Evolutionary conservation across 2,329 filamentous ascomycete genomes (phyloP).

Genomic region (Clarireedia hainanense): DNA sequence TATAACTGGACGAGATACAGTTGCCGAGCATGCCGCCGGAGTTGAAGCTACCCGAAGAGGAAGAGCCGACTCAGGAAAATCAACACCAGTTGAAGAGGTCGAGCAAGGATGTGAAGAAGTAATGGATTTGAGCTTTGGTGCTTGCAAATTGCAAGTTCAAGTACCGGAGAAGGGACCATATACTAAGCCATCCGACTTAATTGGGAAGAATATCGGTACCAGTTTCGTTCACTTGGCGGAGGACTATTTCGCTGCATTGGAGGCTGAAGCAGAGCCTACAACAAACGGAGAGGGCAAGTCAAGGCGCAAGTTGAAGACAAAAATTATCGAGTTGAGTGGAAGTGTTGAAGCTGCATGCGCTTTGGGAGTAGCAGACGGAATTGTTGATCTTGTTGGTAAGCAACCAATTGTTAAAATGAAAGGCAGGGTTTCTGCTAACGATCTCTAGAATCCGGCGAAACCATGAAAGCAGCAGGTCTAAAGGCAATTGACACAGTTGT

Average conservation of each 20-base stretch:
- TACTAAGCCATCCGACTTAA: conserved; percentile 61
- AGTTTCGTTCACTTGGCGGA: conserved; percentile 84
- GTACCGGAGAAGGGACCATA: conserved; percentile 80
- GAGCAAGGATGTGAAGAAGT: conserved; percentile 63
- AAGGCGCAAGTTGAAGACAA: conserved; percentile 62
- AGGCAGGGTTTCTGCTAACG: conserved; percentile 13
- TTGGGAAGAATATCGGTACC: conserved; percentile 90
- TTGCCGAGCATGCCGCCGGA: conserved; percentile 76
- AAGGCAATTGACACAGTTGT: conserved; percentile 93
- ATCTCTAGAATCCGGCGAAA: conserved; percentile 81
- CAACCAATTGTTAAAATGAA: neutral
- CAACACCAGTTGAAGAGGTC: conserved; percentile 33
- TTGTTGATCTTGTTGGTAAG: conserved; percentile 93
- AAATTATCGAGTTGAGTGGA: conserved; percentile 88
- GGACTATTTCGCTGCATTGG: conserved; percentile 76
- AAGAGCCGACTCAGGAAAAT: conserved; percentile 40
- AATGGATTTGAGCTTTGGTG: conserved; percentile 83
- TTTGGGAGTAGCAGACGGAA: conserved; percentile 89
- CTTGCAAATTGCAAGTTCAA: conserved; percentile 93
- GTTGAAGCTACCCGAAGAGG: conserved; percentile 42
- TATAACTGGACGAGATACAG: conserved; percentile 90
- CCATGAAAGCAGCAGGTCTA: conserved; percentile 91
- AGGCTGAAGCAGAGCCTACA: conserved; percentile 40
- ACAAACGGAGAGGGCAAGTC: conserved; percentile 28
- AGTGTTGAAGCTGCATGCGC: conserved; percentile 97